Percentiles rank a stretch among this genome's conserved stretches.
phyloP scores from a whole-genome alignment of 169 alveolate genomes.

The Cryptosporidium ubiquitum region DNA sequence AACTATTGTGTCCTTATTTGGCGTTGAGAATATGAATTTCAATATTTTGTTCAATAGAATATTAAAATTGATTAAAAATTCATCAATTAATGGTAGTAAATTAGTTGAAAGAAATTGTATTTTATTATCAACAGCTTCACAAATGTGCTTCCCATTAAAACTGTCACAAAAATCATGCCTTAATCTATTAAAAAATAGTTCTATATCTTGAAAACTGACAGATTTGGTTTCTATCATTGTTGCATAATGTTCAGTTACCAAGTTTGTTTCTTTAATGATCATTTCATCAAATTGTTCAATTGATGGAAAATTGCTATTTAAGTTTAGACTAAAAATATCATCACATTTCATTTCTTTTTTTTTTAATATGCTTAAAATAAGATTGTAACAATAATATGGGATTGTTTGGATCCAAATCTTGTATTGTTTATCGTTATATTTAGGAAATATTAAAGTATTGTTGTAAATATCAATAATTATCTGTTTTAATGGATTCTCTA shows the following conservation, averaged over 20 bases:
- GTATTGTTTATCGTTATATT: conserved; percentile 33
- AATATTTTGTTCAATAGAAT: not conserved
- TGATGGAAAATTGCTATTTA: conserved; percentile 29
- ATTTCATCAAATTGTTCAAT: conserved; percentile 51
- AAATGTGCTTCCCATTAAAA: not conserved
- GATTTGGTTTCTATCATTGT: not conserved
- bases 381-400: conserved; percentile 39
- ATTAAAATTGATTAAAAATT: not conserved
- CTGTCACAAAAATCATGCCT: not conserved
- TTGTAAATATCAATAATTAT: not conserved
- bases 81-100: not conserved
- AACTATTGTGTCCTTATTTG: not conserved
- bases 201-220: not conserved
- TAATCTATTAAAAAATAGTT: not conserved
- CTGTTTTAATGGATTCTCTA: conserved; percentile 9
- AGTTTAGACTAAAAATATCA: not conserved
- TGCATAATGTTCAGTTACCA: not conserved
- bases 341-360: conserved; percentile 8
- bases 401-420: conserved; percentile 36
- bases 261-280: not conserved
- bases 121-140: not conserved
- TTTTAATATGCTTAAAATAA: not conserved
- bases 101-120: not conserved
- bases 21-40: not conserved
- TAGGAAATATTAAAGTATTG: conserved; percentile 2